Conservation (phyloP, 371 early-diverging fungal genomes). For the Lichtheimia hyalospora region DNA sequence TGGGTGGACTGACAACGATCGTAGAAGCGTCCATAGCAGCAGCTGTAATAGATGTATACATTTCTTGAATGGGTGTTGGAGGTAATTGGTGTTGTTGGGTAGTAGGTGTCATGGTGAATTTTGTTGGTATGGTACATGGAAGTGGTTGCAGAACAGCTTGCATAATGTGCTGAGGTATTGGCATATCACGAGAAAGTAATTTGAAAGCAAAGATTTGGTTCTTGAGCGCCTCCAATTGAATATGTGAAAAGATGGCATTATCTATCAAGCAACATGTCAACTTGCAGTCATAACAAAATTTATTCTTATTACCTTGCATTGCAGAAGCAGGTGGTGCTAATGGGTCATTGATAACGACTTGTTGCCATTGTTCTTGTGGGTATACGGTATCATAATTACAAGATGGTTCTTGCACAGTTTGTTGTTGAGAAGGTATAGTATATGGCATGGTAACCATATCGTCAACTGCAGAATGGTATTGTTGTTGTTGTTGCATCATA, state of each 20-base stretch:
- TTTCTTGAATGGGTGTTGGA: background rate
- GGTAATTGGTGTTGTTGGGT: background rate
- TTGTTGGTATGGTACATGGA: background rate
- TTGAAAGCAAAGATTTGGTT: conserved; percentile 73
- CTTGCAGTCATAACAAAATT: too few species aligned
- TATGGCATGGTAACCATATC: background rate
- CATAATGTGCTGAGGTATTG: conserved; percentile 69
- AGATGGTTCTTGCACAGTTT: conserved; percentile 3
- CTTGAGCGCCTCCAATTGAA: conserved; percentile 66
- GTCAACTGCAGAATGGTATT: background rate
- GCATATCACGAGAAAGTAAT: conserved; percentile 74
- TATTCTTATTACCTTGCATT: too few species aligned
- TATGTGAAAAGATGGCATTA: conserved; percentile 42
- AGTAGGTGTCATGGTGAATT: background rate
- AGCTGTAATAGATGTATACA: too few species aligned
- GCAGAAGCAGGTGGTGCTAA: background rate
- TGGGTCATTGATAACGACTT: background rate
- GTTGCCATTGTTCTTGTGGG: conserved; percentile 3
- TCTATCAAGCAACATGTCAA: too few species aligned
- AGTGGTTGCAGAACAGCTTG: conserved; percentile 58
- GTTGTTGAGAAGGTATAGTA: background rate
- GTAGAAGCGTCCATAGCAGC: too few species aligned
- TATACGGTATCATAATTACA: too few species aligned
- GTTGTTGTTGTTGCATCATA: conserved; percentile 7
- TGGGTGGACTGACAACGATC: too few species aligned